phyloP scores from a whole-genome alignment of 116 monocot species.

The Posidonia oceanica region DNA sequence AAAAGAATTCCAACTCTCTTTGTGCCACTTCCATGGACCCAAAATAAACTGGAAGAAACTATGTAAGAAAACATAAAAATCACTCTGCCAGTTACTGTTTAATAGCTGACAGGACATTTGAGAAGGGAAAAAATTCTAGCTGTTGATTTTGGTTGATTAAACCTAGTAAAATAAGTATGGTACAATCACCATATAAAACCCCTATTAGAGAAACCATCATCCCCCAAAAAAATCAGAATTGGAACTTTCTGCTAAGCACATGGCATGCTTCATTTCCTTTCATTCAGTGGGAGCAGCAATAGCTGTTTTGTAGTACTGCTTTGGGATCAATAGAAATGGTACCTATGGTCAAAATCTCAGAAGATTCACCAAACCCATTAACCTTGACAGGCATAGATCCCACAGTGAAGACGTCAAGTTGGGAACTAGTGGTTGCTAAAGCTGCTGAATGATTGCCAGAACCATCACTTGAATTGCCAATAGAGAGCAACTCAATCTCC shows the following conservation, averaged over 20 bases:
- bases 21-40: background rate
- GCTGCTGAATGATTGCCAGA: background rate
- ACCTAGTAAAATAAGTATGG: conserved; percentile 5
- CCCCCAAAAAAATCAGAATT: background rate
- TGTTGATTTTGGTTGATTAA: background rate
- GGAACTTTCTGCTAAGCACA: background rate
- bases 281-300: background rate
- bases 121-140: background rate
- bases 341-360: conserved; percentile 10
- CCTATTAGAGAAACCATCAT: background rate
- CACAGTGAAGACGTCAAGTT: conserved; percentile 18
- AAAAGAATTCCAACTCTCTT: conserved; percentile 1
- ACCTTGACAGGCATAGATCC: conserved; percentile 32
- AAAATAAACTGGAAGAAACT: conserved; percentile 2
- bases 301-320: background rate
- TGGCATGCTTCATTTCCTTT: background rate
- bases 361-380: conserved; percentile 10
- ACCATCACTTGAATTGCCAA: background rate
- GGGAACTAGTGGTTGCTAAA: background rate
- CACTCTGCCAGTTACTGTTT: background rate
- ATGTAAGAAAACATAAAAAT: background rate
- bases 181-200: conserved; percentile 3
- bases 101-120: conserved; percentile 3
- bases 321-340: conserved; percentile 12
- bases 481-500: conserved; percentile 9